Percentiles rank a stretch among this genome's conserved stretches.
These are phyloP conservation scores for Fusarium sp. DNA, from an alignment of 2,329 filamentous ascomycete genomes.

Conservation along the genomic window DNA sequence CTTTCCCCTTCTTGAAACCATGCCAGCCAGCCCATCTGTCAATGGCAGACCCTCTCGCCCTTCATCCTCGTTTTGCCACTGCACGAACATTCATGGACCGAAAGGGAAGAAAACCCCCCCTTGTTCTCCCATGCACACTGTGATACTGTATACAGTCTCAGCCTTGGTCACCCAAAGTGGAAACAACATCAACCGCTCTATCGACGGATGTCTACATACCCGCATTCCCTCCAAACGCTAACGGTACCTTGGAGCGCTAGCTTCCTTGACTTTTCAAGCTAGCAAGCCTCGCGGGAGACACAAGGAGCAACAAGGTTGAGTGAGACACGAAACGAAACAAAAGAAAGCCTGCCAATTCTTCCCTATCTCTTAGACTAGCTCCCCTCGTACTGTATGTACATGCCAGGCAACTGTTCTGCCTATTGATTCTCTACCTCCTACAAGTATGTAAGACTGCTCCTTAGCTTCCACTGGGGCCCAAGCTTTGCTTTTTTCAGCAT, in stretches of 20 bases:
- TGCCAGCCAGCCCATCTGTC: not conserved
- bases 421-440: not conserved
- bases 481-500: constrained; percentile 1
- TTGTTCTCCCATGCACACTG: constrained; percentile 5
- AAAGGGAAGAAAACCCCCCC: not conserved
- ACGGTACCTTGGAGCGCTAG: not conserved
- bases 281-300: constrained; percentile 26
- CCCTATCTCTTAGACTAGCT: not conserved
- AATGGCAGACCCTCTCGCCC: not conserved
- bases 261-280: not conserved
- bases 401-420: not conserved
- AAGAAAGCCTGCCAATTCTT: constrained; percentile 2
- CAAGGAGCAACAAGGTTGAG: constrained; percentile 22
- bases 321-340: constrained; percentile 28
- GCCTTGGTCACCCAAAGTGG: constrained; percentile 9
- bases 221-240: constrained; percentile 28
- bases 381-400: not conserved
- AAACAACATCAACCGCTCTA: not conserved
- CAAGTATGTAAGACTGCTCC: not conserved
- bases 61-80: constrained; percentile 18
- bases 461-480: not conserved
- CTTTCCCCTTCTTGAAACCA: not conserved
- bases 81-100: not conserved
- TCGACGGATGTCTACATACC: constrained; percentile 15
- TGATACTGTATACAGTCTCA: constrained; percentile 15